phyloP scores from a whole-genome alignment of 2,329 filamentous ascomycete genomes.

The Metarhizium anisopliae region DNA sequence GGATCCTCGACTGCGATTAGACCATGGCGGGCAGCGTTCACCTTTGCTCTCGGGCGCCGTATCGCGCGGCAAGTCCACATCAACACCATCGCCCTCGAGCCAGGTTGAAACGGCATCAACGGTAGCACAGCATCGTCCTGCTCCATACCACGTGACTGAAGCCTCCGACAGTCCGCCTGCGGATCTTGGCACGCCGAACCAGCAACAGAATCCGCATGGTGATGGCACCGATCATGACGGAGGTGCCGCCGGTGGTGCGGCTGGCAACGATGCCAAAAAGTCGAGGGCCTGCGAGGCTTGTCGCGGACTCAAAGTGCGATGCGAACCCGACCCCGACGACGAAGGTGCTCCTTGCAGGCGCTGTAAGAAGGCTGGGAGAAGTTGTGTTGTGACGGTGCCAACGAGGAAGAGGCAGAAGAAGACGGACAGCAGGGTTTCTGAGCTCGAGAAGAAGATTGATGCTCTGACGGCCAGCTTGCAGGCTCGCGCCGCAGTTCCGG shows the following conservation, averaged over 20 bases:
- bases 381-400: constrained; percentile 68
- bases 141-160: constrained; percentile 13
- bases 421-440: constrained; percentile 79
- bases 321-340: constrained; percentile 62
- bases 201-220: neutral
- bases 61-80: constrained; percentile 1
- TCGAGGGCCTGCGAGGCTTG: constrained; percentile 68
- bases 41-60: neutral
- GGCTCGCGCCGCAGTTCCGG: constrained; percentile 28
- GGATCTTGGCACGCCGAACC: neutral
- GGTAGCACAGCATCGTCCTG: neutral
- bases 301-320: constrained; percentile 71
- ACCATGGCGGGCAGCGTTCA: constrained; percentile 14
- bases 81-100: constrained; percentile 9
- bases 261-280: constrained; percentile 48
- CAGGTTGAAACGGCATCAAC: too few species aligned
- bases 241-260: constrained; percentile 8
- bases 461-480: constrained; percentile 73
- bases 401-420: constrained; percentile 81
- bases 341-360: constrained; percentile 59
- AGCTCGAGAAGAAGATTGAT: constrained; percentile 90
- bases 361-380: constrained; percentile 71
- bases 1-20: constrained; percentile 21
- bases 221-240: constrained; percentile 1
- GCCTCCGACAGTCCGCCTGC: constrained; percentile 7